Evolutionary conservation across 257 asterid genomes (phyloP).

Genomic region (Echium plantagineum): DNA sequence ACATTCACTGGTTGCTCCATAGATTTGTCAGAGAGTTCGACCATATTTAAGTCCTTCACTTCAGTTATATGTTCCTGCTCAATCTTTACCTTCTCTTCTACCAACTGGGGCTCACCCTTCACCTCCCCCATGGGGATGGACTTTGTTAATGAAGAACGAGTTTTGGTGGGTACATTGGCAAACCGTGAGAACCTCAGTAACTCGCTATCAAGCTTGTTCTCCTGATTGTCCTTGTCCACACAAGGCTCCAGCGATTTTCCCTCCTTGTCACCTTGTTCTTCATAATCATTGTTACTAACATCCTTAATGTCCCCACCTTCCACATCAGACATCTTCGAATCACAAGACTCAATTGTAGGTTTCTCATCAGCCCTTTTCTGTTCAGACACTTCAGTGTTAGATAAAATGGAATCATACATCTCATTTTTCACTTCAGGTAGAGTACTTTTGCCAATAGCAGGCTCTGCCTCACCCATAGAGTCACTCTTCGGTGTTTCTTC

Average conservation of each 20-base stretch:
- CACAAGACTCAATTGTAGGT: slow-evolving; percentile 27
- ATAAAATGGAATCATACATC: slow-evolving; percentile 13
- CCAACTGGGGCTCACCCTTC: no score
- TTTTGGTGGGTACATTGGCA: slow-evolving; percentile 54
- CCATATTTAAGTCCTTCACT: slow-evolving; percentile 22
- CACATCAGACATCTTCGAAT: slow-evolving; percentile 13
- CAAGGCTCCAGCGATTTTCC: slow-evolving; percentile 15
- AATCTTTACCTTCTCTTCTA: slow-evolving; percentile 17
- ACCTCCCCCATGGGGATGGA: slow-evolving; percentile 2
- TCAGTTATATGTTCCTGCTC: slow-evolving; percentile 24
- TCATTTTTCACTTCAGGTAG: slow-evolving; percentile 29
- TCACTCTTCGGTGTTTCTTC: slow-evolving; percentile 15
- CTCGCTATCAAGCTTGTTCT: slow-evolving; percentile 28
- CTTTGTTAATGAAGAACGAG: slow-evolving; percentile 57
- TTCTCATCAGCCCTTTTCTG: slow-evolving; percentile 26
- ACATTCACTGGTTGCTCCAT: slow-evolving; percentile 25
- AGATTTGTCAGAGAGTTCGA: slow-evolving; percentile 33
- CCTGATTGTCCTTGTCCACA: slow-evolving; percentile 21
- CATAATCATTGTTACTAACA: slow-evolving; percentile 21
- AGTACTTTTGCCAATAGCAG: slow-evolving; percentile 27
- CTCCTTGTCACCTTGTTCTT: slow-evolving; percentile 22
- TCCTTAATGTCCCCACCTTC: slow-evolving; percentile 27
- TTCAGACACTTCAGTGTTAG: slow-evolving; percentile 16
- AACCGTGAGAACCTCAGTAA: slow-evolving; percentile 48
- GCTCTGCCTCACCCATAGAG: slow-evolving; percentile 19